Percentiles rank a stretch among this genome's conserved stretches.
Conservation (phyloP, 164 flowering plant species). For the Platanus orientalis region DNA sequence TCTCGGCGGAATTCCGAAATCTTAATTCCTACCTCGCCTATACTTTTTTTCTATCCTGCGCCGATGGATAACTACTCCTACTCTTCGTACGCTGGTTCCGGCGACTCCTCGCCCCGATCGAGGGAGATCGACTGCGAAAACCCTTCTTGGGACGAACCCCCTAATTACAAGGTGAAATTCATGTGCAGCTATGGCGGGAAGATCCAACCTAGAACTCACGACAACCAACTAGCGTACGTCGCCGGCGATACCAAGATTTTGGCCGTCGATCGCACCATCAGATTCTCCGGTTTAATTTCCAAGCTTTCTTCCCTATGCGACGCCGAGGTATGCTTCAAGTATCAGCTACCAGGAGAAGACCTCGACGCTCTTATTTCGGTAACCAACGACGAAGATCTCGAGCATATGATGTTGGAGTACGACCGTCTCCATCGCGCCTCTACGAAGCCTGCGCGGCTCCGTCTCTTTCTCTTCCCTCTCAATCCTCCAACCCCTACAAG, state of each 20-base stretch:
- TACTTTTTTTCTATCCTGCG: neutral
- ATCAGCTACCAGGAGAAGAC: slow-evolving; percentile 84
- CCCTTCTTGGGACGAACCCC: slow-evolving; percentile 54
- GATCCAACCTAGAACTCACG: slow-evolving; percentile 68
- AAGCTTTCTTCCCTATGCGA: slow-evolving; percentile 45
- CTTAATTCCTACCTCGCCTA: too few species aligned
- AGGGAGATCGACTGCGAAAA: slow-evolving; percentile 59
- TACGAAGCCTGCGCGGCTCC: slow-evolving; percentile 56
- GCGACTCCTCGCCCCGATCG: slow-evolving; percentile 68
- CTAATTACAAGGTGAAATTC: slow-evolving; percentile 55
- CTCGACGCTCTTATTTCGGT: slow-evolving; percentile 81
- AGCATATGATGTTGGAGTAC: slow-evolving; percentile 81
- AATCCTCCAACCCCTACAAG: slow-evolving; percentile 16
- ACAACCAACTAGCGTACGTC: slow-evolving; percentile 67
- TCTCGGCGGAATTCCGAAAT: too few species aligned
- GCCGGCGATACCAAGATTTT: slow-evolving; percentile 89
- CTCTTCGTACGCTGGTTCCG: slow-evolving; percentile 70
- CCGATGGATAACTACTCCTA: slow-evolving; percentile 48
- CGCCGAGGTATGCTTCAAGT: slow-evolving; percentile 49
- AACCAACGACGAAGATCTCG: slow-evolving; percentile 79
- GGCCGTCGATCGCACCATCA: slow-evolving; percentile 54
- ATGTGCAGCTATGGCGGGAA: slow-evolving; percentile 90
- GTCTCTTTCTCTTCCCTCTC: slow-evolving; percentile 54
- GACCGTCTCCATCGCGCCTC: slow-evolving; percentile 57
- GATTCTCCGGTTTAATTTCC: slow-evolving; percentile 31